phyloP scores from a whole-genome alignment of 148 eudicot species.

The Polygonum aviculare region DNA sequence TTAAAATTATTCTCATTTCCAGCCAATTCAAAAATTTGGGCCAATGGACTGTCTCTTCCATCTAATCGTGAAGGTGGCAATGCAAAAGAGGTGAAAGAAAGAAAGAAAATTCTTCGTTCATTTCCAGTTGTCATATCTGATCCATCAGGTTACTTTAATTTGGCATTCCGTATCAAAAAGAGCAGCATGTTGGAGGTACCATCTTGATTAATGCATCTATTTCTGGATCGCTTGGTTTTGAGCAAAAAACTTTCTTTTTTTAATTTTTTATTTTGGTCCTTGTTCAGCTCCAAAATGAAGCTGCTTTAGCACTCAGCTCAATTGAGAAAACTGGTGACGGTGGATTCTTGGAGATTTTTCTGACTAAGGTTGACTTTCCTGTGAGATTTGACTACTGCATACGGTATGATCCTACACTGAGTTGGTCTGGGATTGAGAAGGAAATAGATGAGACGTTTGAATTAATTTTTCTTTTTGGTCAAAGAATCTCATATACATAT shows the following conservation, averaged over 20 bases:
- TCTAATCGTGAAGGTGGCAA: conserved; percentile 23
- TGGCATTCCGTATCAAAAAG: conserved; percentile 63
- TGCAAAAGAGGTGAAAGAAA: conserved; percentile 44
- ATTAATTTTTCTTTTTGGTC: not conserved
- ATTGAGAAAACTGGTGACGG: conserved; percentile 57
- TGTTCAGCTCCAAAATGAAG: conserved; percentile 70
- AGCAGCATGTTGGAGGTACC: conserved; percentile 64
- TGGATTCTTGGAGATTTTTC: conserved; percentile 76
- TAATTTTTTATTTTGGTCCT: conserved; percentile 6
- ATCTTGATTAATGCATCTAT: not conserved
- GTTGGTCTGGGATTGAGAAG: not conserved
- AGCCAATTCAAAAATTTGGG: conserved; percentile 84
- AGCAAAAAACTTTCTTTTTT: conserved; percentile 3
- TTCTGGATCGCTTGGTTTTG: not conserved
- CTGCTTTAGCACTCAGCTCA: conserved; percentile 54
- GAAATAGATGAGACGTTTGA: not conserved
- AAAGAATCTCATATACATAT: not conserved
- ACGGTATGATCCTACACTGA: conserved; percentile 33
- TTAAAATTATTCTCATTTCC: conserved; percentile 20
- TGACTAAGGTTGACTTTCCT: conserved; percentile 74
- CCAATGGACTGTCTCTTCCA: conserved; percentile 50
- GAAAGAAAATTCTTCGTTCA: conserved; percentile 34
- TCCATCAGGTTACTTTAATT: conserved; percentile 55
- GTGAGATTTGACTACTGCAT: conserved; percentile 78
- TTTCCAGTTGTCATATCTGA: conserved; percentile 69